A percentile compares a stretch with the other conserved stretches of the same genome.
phyloP scores from a whole-genome alignment of 2,329 filamentous ascomycete species.

The Ploettnerulaceae sp. region DNA sequence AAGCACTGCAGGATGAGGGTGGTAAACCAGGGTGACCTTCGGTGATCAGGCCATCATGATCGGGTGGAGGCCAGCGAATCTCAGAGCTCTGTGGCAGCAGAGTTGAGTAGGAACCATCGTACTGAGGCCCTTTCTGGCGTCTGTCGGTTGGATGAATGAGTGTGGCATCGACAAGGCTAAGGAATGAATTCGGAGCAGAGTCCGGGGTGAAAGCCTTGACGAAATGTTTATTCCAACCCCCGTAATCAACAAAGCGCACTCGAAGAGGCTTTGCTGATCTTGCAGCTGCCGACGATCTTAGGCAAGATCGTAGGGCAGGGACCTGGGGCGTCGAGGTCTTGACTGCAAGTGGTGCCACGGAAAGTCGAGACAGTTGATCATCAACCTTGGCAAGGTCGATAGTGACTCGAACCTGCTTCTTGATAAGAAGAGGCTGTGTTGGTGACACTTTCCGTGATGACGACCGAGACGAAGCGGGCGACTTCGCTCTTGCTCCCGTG shows the following conservation, averaged over 20 bases:
- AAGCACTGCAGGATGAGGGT: slow-evolving; percentile 1
- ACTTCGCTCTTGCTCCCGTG: slow-evolving; percentile 1
- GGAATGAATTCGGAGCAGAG: slow-evolving; percentile 8
- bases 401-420: slow-evolving; percentile 6
- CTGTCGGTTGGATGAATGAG: not conserved
- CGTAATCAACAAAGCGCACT: slow-evolving; percentile 6
- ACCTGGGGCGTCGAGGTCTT: not conserved
- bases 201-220: slow-evolving; percentile 2
- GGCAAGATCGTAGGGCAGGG: slow-evolving; percentile 5
- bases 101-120: not conserved
- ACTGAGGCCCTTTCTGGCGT: not conserved
- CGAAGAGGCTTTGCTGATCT: not conserved
- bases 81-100: not conserved
- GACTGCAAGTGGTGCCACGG: slow-evolving; percentile 4
- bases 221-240: slow-evolving; percentile 6
- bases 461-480: slow-evolving; percentile 4
- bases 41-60: not conserved
- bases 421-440: slow-evolving; percentile 11
- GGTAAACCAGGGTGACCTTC: not conserved
- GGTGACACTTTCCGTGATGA: slow-evolving; percentile 11
- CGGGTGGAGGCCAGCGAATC: slow-evolving; percentile 9
- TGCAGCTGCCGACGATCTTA: not conserved
- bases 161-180: slow-evolving; percentile 1
- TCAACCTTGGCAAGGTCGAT: slow-evolving; percentile 8
- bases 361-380: slow-evolving; percentile 1